Evolutionary conservation across 2,329 filamentous ascomycete species (phyloP), one percentile per base, ranked within the genome.

Genomic region (Pseudocercospora pini-densiflorae): DNA sequence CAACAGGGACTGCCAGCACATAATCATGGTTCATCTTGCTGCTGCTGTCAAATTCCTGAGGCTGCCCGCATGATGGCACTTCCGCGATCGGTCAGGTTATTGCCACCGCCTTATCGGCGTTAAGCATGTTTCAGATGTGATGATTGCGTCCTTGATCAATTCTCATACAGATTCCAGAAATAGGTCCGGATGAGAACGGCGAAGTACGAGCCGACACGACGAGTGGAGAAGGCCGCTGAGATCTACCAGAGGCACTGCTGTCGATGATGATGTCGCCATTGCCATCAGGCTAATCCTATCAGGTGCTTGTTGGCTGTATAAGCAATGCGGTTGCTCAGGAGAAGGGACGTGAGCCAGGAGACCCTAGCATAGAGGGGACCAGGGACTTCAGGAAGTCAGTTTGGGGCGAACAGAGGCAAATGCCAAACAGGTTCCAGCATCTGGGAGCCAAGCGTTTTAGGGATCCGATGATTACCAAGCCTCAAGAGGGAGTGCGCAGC

Each of bases 41-140:
- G 45, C 2, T 31, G 5, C 29, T 31, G 29, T 9, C 5, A 8
- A 31, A 8, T 7, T 31, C 8, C 5, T 23, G 47, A 53, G 47
- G 47, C 47, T 53, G 47, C 23, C 47, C 47, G n/a, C 21, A 21
- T 21, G 16, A 24, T 53, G 47, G 47, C 23, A 3, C n/a, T 29
- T 54, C 49, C 51, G 23, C 51, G 51, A 54, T 54, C 51, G 51
- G 16, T 31, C 51, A 29, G n/a, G 51, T 31, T 54, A 29, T 54
- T 31, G 51, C 51, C 51, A 31, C 24, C 23, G 51, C 8, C 6
- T 54, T 54, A 54, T 54, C 51, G 19, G 49, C 14, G 2, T 54
- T 54, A 54, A 54, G 51, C 51, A 31, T 54, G 24, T 54, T 54
- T 31, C 51, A 29, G 27, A 24, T 54, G 21, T 23, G 10, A 54